A percentile compares a stretch with the other conserved stretches of the same genome.
These are phyloP conservation scores for Pilobolus umbonatus DNA, from an alignment of 192 early-diverging fungal genomes.

Conservation along the genomic window DNA sequence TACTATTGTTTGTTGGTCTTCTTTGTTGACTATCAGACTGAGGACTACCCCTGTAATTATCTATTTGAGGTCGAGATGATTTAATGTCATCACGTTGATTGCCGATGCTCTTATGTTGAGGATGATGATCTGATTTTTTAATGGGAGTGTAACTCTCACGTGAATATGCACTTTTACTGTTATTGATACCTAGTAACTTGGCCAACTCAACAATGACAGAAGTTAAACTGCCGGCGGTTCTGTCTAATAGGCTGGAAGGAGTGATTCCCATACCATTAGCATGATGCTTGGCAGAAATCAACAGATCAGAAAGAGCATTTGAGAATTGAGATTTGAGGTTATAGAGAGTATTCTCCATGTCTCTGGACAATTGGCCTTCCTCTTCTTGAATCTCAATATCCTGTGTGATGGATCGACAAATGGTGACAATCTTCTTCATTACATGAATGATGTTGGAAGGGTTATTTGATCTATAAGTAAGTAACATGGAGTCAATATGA, in stretches of 20 bases:
- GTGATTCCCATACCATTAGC: conserved; percentile 62
- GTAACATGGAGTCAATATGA: neutral
- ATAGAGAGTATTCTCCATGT: conserved; percentile 47
- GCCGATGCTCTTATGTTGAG: too few relatives aligned
- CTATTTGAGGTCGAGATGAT: too few relatives aligned
- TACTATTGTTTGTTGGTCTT: too few relatives aligned
- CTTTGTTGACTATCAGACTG: too few relatives aligned
- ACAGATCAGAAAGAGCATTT: conserved; percentile 57
- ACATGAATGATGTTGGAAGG: conserved; percentile 68
- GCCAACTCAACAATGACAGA: conserved; percentile 79
- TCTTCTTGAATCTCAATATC: conserved; percentile 71
- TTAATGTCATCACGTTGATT: too few relatives aligned
- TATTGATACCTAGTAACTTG: conserved; percentile 39
- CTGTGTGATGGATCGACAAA: conserved; percentile 80
- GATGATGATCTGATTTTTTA: too few relatives aligned
- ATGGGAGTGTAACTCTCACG: too few relatives aligned
- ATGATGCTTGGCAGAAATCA: conserved; percentile 72
- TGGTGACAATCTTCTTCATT: conserved; percentile 74
- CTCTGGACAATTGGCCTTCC: conserved; percentile 35
- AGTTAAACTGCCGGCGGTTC: conserved; percentile 74
- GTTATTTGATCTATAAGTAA: conserved; percentile 51
- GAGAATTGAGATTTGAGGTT: conserved; percentile 60
- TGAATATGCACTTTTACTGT: too few relatives aligned
- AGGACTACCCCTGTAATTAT: too few relatives aligned
- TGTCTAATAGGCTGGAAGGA: conserved; percentile 70